Base-by-base conservation (phyloP, 2,329 filamentous ascomycete species). In the Penicillium sp. region DNA sequence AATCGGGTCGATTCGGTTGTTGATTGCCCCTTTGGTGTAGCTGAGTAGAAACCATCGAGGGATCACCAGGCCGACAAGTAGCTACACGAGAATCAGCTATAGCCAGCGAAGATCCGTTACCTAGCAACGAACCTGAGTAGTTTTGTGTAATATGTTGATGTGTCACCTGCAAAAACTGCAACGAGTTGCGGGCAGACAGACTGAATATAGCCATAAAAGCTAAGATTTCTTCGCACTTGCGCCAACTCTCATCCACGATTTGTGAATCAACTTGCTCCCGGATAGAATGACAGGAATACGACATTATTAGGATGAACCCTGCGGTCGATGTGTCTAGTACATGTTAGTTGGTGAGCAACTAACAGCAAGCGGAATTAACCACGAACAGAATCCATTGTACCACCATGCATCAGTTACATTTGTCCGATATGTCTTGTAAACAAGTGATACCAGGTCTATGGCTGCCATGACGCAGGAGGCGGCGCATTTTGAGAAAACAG, bases 381-480 rank as follows among this genome's bases (percentile, higher is more conserved):
- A 63, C 70, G 37, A 64, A 74, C 72, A 75, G 16, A 75, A 72
- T 10, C 68, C 70, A 52, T 75, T 74, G 55, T 74, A 74, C 73
- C 72, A 75, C 72, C 71, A 74, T 4, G 66, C 61, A 23, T 69
- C 70, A 3, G 66, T 65, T 1, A 60, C 38, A 1, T 65, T 56
- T 1, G 66, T 67, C 38, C 52, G 48, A 37, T 69, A 68, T 4
- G 66, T 72, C 13, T 65, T 55, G 32, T 70, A 55, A 1, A 74
- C 58, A 6, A 70, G 60, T 1, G 60, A 57, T 3, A 73, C 61
- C 3, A 76, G 62, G 10, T 70, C 61, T 4, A 68, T 62, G 0
- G 72, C 69, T 2, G 69, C 59, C 3, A 53, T 55, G 4, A 73
- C 63, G 31, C 73, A 75, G 2, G 61, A 60, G 2, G 59, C 60